A percentile compares a stretch with the other conserved stretches of the same genome.
These are phyloP conservation scores for Neohortaea acidophila DNA, from an alignment of 495 filamentous ascomycete species.

Conservation along the genomic window DNA sequence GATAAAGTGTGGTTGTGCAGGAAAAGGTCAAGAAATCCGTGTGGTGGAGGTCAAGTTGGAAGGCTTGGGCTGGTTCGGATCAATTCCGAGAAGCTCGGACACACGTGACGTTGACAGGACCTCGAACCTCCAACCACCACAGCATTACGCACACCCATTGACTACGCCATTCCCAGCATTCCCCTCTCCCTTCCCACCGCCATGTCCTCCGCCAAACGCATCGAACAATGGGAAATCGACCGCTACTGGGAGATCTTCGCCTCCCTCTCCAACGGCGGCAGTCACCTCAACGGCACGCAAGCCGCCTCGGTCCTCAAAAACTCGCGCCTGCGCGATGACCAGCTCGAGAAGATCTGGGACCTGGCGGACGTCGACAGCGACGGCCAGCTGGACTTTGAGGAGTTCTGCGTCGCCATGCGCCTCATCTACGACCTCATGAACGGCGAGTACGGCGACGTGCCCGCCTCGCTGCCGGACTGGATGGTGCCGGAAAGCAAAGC, in stretches of 20 bases:
- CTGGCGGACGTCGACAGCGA: constrained; percentile 92
- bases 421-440: constrained; percentile 94
- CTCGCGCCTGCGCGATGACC: constrained; percentile 78
- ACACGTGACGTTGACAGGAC: no score
- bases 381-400: constrained; percentile 94
- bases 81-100: no score
- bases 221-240: constrained; percentile 90
- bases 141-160: no score
- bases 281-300: constrained; percentile 75
- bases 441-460: constrained; percentile 81
- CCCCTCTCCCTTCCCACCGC: no score
- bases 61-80: no score
- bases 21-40: no score
- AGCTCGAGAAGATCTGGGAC: constrained; percentile 95
- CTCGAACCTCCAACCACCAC: no score
- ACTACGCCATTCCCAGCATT: no score
- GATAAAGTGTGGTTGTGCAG: no score
- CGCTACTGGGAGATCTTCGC: constrained; percentile 99
- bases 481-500: constrained; percentile 92
- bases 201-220: constrained; percentile 28
- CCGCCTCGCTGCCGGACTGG: constrained; percentile 74
- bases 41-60: no score
- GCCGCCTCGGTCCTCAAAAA: constrained; percentile 93
- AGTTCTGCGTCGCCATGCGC: constrained; percentile 98
- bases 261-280: constrained; percentile 63